phyloP scores from a whole-genome alignment of 2,329 filamentous ascomycete genomes.

The Thielaviopsis ethacetica region DNA sequence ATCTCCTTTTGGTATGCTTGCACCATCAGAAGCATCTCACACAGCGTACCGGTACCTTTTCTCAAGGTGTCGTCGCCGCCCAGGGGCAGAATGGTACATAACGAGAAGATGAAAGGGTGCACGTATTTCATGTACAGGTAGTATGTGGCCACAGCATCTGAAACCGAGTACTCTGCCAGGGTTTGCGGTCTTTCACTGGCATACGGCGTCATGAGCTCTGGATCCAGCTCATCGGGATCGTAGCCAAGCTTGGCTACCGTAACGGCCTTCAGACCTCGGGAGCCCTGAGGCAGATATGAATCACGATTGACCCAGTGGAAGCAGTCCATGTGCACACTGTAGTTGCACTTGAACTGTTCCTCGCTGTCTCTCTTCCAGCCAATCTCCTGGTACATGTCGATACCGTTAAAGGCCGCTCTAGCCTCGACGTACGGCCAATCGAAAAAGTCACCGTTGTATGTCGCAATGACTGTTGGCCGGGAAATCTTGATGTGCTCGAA shows the following conservation, averaged over 20 bases:
- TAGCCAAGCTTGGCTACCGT: slow-evolving; percentile 97
- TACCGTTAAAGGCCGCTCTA: slow-evolving; percentile 79
- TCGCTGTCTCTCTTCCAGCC: slow-evolving; percentile 91
- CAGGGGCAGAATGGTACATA: slow-evolving; percentile 90
- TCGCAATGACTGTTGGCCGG: slow-evolving; percentile 88
- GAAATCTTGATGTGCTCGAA: slow-evolving; percentile 93
- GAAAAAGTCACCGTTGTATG: slow-evolving; percentile 99
- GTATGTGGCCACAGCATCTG: slow-evolving; percentile 95
- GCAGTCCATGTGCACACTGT: slow-evolving; percentile 97
- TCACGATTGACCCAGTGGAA: slow-evolving; percentile 99
- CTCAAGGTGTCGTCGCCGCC: slow-evolving; percentile 83
- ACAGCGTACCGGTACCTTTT: slow-evolving; percentile 96
- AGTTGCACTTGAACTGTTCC: slow-evolving; percentile 89
- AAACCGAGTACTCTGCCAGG: slow-evolving; percentile 93
- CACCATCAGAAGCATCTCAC: slow-evolving; percentile 98
- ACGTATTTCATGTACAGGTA: slow-evolving; percentile 99
- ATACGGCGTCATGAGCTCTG: slow-evolving; percentile 90
- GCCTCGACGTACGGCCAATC: slow-evolving; percentile 99
- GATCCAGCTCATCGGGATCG: slow-evolving; percentile 93
- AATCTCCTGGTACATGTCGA: slow-evolving; percentile 98
- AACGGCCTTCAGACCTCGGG: slow-evolving; percentile 90
- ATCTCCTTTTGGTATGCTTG: slow-evolving; percentile 89
- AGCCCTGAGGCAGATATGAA: slow-evolving; percentile 92
- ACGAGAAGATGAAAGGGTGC: slow-evolving; percentile 97
- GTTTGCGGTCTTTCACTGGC: slow-evolving; percentile 84